Evolutionary conservation across 176 grass and related monocot genomes (phyloP), one percentile per base, ranked within the genome.

Genomic region (Canna indica): DNA sequence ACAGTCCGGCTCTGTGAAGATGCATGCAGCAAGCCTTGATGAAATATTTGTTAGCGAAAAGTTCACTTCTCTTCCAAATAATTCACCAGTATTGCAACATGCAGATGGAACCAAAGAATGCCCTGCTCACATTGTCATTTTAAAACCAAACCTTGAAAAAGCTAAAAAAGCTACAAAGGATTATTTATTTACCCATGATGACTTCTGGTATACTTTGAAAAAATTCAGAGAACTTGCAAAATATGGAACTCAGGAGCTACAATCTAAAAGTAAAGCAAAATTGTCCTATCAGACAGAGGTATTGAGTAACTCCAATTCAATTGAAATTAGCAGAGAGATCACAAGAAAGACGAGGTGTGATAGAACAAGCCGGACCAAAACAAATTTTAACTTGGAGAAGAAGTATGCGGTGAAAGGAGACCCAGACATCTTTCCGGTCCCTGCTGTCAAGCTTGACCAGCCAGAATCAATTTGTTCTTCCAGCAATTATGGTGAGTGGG

Each of bases 111-210:
- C 39, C 8, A 77, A 48, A 64, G 0, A 73, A 3, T 70, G 36
- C 42, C 67, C 59, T 47, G 77, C 88, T 56, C 73, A 63, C n/a
- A 91, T 91, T 18, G 79, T 87, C 69, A 80, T 91, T 52, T 57
- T 91, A 28, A 91, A 91, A 59, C 88, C 88, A 80, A 75, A 79
- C 56, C 70, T 71, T 78, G 73, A 57, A 39, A 87, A 59, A 71
- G 64, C 38, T 12, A 30, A 75, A 69, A 75, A 47, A 34, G 74
- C 34, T 7, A 58, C 64, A 72, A 69, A 29, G 36, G n/a, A 38
- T 76, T 71, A 65, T 77, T 4, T 79, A 15, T 50, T 75, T 63
- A 71, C 69, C 18, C 22, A 85, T 72, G 76, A 84, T 69, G 27
- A 69, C 62, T 36, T 41, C 17, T 47, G 65, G 33, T 70, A 62